These are phyloP conservation scores for Tricholoma sp. DNA, from an alignment of 768 basidiomycete genomes.

Conservation along the genomic window DNA sequence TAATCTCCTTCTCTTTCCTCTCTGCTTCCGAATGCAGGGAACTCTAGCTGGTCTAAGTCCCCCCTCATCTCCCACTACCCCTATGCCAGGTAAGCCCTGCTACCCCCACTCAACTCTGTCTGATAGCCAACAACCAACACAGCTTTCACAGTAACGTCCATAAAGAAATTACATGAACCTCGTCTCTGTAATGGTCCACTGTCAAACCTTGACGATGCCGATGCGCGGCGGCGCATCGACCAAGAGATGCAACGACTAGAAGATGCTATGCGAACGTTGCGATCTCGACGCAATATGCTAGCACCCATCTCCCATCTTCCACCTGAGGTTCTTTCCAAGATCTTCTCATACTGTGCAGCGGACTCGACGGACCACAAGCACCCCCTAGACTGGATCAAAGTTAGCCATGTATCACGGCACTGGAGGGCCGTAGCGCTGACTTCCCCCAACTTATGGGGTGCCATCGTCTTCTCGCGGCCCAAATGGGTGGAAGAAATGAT, in stretches of 20 bases:
- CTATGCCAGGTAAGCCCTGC: slow-evolving; percentile 12
- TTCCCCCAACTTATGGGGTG: slow-evolving; percentile 37
- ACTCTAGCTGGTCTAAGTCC: slow-evolving; percentile 29
- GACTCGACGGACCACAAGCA: slow-evolving; percentile 5
- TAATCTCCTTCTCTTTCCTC: background rate
- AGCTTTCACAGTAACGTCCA: slow-evolving; percentile 9
- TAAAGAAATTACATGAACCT: slow-evolving; percentile 13
- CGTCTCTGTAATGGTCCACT: slow-evolving; percentile 8
- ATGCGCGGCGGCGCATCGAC: slow-evolving; percentile 30
- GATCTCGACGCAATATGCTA: slow-evolving; percentile 30
- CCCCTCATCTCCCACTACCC: slow-evolving; percentile 4
- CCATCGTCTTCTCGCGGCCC: slow-evolving; percentile 25
- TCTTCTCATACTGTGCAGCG: slow-evolving; percentile 27
- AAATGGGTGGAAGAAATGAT: slow-evolving; percentile 39
- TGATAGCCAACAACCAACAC: background rate
- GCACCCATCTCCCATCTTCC: slow-evolving; percentile 36
- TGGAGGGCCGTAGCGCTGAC: slow-evolving; percentile 41
- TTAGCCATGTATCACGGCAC: slow-evolving; percentile 35
- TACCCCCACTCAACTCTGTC: background rate
- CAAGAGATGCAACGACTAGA: slow-evolving; percentile 28
- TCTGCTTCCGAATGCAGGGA: slow-evolving; percentile 11
- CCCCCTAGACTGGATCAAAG: slow-evolving; percentile 28
- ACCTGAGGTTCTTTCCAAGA: slow-evolving; percentile 34
- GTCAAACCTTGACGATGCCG: slow-evolving; percentile 10
- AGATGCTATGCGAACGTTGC: slow-evolving; percentile 28